Evolutionary conservation across 768 basidiomycete species (phyloP), one percentile per base, ranked within the genome.

Genomic region (Lyophyllum semitale): DNA sequence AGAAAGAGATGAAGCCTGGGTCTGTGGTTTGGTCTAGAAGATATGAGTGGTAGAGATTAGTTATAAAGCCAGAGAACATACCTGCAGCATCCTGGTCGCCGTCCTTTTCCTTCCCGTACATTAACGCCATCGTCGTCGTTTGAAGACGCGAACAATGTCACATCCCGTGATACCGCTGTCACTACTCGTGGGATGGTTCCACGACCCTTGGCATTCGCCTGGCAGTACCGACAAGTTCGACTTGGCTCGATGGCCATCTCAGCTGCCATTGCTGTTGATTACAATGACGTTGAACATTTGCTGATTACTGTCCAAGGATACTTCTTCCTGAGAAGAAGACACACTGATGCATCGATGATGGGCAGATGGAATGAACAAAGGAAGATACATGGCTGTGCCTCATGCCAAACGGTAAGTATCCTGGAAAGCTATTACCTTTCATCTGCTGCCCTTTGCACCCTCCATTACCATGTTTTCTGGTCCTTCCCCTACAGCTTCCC

Each of bases 1-100:
- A 91, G 72, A 89, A 91, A 0, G 81, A 69, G 63, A 89, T 82
- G 67, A 97, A 96, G 0, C 89, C 89, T 6, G 87, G 84, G 68
- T 93, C 90, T n/a, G 82, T 80, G 13, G 77, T 74, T 55, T 85
- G 84, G 60, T 89, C 90, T 77, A 12, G 2, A 41, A 17, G 8
- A 1, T 6, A 45, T 29, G n/a, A 17, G 4, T 8, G 3, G 2
- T 52, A 13, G 29, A 40, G 9, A 8, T 4, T 25, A 4, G 15
- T 35, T 27, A 23, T 8, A 51, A 18, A 8, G 13, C 3, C 11
- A 23, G 2, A 13, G 26, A 27, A 27, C 26, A 45, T 54, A 55
- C 62, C 64, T 55, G 62, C 48, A 49, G 46, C 32, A 33, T 66
- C 60, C 22, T 63, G 57, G 11, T 79, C 78, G 9, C 68, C 70